Percentiles rank a stretch among this genome's conserved stretches.
Evolutionary conservation across 306 rosid genomes (phyloP).

Genomic region (Sicyos edulis): DNA sequence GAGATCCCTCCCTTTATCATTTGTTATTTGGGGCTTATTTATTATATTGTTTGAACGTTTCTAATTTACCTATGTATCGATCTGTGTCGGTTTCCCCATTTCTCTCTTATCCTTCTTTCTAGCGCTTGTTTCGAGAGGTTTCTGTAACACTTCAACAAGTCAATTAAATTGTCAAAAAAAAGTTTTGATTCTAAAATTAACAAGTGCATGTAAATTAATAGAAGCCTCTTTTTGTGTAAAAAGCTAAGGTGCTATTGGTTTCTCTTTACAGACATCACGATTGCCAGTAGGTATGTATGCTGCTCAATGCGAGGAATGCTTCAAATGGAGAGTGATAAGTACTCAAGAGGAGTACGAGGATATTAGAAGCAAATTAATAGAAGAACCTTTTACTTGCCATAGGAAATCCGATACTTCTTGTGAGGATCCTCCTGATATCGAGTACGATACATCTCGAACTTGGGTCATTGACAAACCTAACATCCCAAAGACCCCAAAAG

Average conservation of each 20-base stretch:
- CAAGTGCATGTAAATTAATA: not conserved
- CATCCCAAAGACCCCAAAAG: conserved; percentile 64
- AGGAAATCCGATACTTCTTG: conserved; percentile 45
- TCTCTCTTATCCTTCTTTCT: too few relatives aligned
- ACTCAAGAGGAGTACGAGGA: conserved; percentile 77
- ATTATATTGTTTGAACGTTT: too few relatives aligned
- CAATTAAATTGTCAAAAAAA: too few relatives aligned
- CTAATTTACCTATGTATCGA: too few relatives aligned
- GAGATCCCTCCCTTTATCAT: too few relatives aligned
- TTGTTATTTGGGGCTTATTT: too few relatives aligned
- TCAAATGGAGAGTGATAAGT: conserved; percentile 76
- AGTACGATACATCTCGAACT: conserved; percentile 56
- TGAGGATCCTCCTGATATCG: conserved; percentile 64
- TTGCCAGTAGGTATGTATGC: conserved; percentile 46
- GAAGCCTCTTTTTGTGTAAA: conserved; percentile 2
- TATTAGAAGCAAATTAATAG: conserved; percentile 40
- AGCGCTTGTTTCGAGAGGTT: too few relatives aligned
- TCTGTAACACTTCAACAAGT: too few relatives aligned
- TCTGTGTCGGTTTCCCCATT: too few relatives aligned
- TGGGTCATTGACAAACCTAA: conserved; percentile 92
- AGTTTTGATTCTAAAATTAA: not conserved
- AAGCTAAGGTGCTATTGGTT: conserved; percentile 19
- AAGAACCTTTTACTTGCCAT: conserved; percentile 62
- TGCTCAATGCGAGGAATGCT: conserved; percentile 62
- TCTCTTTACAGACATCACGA: conserved; percentile 31